Percentiles rank a stretch among this genome's conserved stretches.
These are phyloP conservation scores for Camelina hispida DNA, from an alignment of 345 rosid genomes.

Conservation along the genomic window DNA sequence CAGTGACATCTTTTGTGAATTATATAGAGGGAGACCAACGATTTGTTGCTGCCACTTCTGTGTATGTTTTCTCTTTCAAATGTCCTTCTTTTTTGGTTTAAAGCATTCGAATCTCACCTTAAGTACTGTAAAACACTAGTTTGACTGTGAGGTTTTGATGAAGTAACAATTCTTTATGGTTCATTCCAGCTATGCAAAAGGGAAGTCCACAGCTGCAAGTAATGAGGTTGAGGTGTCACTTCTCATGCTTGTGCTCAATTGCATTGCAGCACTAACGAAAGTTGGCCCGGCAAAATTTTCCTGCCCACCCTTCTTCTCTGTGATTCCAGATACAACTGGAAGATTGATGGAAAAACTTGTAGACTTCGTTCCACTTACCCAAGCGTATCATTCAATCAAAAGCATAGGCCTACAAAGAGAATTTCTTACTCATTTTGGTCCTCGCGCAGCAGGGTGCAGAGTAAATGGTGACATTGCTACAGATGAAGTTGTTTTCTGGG, in stretches of 20 bases:
- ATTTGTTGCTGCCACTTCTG: slow-evolving; percentile 65
- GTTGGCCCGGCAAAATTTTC: slow-evolving; percentile 89
- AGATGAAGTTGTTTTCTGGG: slow-evolving; percentile 93
- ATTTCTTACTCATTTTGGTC: slow-evolving; percentile 95
- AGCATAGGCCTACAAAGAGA: slow-evolving; percentile 83
- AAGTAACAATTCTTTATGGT: slow-evolving; percentile 26
- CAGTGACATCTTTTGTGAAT: slow-evolving; percentile 68
- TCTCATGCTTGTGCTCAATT: slow-evolving; percentile 80
- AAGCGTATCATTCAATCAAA: slow-evolving; percentile 73
- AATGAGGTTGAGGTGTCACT: slow-evolving; percentile 73
- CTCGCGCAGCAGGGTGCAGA: slow-evolving; percentile 81
- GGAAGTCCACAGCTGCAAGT: slow-evolving; percentile 52
- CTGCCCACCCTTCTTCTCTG: slow-evolving; percentile 72
- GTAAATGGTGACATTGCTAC: slow-evolving; percentile 64
- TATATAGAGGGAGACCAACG: slow-evolving; percentile 70
- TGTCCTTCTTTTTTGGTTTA: slow-evolving; percentile 35
- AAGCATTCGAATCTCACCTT: background rate
- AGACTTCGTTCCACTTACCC: slow-evolving; percentile 69
- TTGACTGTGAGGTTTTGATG: slow-evolving; percentile 33
- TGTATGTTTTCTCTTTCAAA: slow-evolving; percentile 52
- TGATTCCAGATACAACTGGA: slow-evolving; percentile 76
- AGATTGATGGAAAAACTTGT: slow-evolving; percentile 87
- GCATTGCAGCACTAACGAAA: slow-evolving; percentile 80
- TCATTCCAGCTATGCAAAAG: slow-evolving; percentile 59
- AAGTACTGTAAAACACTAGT: slow-evolving; percentile 22